These are phyloP conservation scores for Wickerhamomyces bovis DNA, from an alignment of 805 yeast species.

Conservation along the genomic window DNA sequence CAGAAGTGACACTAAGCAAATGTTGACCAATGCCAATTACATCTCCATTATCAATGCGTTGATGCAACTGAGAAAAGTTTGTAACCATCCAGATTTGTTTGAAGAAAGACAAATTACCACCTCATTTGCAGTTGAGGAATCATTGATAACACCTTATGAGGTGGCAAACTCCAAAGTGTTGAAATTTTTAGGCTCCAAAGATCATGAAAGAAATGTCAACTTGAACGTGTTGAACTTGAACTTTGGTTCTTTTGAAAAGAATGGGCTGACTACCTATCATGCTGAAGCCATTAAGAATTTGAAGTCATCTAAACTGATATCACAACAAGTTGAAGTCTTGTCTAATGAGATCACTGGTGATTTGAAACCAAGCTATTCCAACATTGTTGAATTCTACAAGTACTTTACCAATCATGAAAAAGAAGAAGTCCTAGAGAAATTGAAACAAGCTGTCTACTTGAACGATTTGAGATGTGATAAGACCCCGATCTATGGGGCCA, in stretches of 20 bases:
- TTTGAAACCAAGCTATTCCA: slow-evolving; percentile 24
- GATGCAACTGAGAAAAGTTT: slow-evolving; percentile 95
- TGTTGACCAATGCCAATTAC: slow-evolving; percentile 90
- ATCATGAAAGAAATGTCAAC: slow-evolving; percentile 32
- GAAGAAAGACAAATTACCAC: slow-evolving; percentile 94
- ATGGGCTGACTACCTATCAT: slow-evolving; percentile 37
- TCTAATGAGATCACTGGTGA: slow-evolving; percentile 27
- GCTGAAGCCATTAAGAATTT: slow-evolving; percentile 36
- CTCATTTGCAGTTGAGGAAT: slow-evolving; percentile 68
- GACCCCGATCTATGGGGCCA: slow-evolving; percentile 62
- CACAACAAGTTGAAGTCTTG: slow-evolving; percentile 37
- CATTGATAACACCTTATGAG: slow-evolving; percentile 49
- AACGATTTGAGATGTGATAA: slow-evolving; percentile 61
- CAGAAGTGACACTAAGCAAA: slow-evolving; percentile 90
- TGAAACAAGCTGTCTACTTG: slow-evolving; percentile 53
- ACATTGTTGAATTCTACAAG: slow-evolving; percentile 54
- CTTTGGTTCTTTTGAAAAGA: slow-evolving; percentile 39
- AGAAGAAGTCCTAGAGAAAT: slow-evolving; percentile 41
- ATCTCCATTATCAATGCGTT: slow-evolving; percentile 92
- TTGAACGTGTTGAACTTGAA: slow-evolving; percentile 56
- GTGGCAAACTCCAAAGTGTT: slow-evolving; percentile 35
- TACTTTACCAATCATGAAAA: slow-evolving; percentile 48
- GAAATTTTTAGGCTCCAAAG: slow-evolving; percentile 26
- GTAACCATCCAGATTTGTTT: slow-evolving; percentile 93
- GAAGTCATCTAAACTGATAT: slow-evolving; percentile 43